These are phyloP conservation scores for Lupinus albus DNA, from an alignment of 306 rosid species.

Conservation along the genomic window DNA sequence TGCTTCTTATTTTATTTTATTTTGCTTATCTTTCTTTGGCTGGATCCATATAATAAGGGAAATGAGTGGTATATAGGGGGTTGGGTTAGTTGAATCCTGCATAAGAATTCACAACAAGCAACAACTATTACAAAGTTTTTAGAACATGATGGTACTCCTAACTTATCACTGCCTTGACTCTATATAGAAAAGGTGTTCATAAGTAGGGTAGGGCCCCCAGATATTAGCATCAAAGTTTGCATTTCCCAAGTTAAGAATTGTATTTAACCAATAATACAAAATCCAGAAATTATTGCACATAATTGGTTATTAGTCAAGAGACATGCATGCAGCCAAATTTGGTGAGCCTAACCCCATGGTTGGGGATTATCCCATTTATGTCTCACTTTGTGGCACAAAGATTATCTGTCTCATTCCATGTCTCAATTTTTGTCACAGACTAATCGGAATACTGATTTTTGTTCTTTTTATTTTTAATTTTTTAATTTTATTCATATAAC, in stretches of 20 bases:
- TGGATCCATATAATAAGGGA: conserved; percentile 54
- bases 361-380: too few species aligned
- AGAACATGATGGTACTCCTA: conserved; percentile 20
- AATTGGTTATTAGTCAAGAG: conserved; percentile 41
- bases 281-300: conserved; percentile 50
- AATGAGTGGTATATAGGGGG: conserved; percentile 36
- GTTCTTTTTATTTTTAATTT: too few species aligned
- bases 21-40: too few species aligned
- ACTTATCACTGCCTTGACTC: conserved; percentile 22
- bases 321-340: conserved; percentile 37
- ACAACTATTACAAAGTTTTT: conserved; percentile 28
- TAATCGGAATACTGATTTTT: too few species aligned
- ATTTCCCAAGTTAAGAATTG: neutral
- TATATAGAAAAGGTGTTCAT: neutral
- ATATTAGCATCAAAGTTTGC: conserved; percentile 38
- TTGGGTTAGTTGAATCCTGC: conserved; percentile 63
- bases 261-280: conserved; percentile 27
- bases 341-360: conserved; percentile 28
- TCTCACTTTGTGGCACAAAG: too few species aligned
- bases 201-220: too few species aligned
- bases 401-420: too few species aligned
- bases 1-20: too few species aligned
- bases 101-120: conserved; percentile 47
- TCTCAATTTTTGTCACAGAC: too few species aligned
- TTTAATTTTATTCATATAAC: too few species aligned